These are phyloP conservation scores for Xylaria sp. DNA, from an alignment of 2,329 filamentous ascomycete species.

Conservation along the genomic window DNA sequence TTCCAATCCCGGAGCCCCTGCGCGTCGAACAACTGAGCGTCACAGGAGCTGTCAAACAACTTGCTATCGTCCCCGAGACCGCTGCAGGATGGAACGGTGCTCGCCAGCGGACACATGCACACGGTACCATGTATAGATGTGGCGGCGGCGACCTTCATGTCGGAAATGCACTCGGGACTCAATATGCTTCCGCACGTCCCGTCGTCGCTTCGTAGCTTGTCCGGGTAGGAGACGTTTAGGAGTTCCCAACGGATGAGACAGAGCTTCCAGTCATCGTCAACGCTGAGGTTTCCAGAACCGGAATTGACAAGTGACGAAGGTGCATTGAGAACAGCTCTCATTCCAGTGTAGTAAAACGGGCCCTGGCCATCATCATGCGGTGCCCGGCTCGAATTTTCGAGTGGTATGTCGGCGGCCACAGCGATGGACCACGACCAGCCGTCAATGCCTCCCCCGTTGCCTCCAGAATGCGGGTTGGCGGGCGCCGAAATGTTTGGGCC, in stretches of 20 bases:
- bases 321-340: too few species aligned
- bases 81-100: too few species aligned
- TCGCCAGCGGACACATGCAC: too few species aligned
- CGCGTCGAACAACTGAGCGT: too few species aligned
- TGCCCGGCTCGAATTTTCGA: not conserved
- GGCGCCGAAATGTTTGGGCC: not conserved
- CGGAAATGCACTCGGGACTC: constrained; percentile 10
- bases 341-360: constrained; percentile 2
- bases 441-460: not conserved
- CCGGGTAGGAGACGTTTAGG: not conserved
- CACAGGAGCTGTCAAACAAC: too few species aligned
- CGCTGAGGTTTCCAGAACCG: too few species aligned
- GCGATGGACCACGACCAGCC: constrained; percentile 16
- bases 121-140: too few species aligned
- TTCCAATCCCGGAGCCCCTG: too few species aligned
- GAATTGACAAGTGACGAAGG: too few species aligned
- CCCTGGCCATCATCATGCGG: not conserved
- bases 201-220: constrained; percentile 11
- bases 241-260: not conserved
- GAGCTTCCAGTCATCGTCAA: not conserved
- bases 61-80: too few species aligned
- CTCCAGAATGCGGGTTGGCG: too few species aligned
- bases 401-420: constrained; percentile 6
- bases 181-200: constrained; percentile 15
- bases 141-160: not conserved